Conservation (phyloP, 2,329 filamentous ascomycete species). For the Phialophora expanda region DNA sequence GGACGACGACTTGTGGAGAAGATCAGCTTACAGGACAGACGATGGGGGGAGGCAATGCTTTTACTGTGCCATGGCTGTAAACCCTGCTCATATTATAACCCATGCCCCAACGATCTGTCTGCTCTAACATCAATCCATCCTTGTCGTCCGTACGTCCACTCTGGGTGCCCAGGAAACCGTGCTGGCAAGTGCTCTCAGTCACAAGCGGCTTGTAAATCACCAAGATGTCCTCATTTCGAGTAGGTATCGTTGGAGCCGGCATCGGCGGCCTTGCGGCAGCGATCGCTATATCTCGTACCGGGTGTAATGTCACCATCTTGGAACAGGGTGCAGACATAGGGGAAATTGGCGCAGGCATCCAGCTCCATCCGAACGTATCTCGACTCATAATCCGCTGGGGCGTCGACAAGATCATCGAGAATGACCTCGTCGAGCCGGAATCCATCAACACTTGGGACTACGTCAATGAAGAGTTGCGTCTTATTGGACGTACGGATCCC, state of each 20-base stretch:
- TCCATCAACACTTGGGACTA: conserved; percentile 18
- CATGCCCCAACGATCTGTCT: background rate
- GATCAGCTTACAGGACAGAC: background rate
- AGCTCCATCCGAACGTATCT: conserved; percentile 16
- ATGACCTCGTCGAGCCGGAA: conserved; percentile 14
- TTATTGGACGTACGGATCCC: conserved; percentile 23
- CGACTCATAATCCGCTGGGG: conserved; percentile 16
- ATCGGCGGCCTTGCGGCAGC: conserved; percentile 52
- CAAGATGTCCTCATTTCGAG: conserved; percentile 21
- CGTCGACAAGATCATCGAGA: conserved; percentile 15
- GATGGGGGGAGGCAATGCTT: background rate
- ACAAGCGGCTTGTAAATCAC: background rate
- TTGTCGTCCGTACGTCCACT: no score
- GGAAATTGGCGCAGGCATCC: conserved; percentile 16
- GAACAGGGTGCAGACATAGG: conserved; percentile 14
- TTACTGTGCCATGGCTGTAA: background rate
- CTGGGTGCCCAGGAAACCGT: background rate
- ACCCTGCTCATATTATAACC: background rate
- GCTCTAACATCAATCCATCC: background rate
- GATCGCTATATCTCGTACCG: conserved; percentile 18
- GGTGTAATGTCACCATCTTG: conserved; percentile 17
- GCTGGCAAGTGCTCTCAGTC: background rate
- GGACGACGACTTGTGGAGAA: background rate
- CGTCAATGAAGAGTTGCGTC: conserved; percentile 8
- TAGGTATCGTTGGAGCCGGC: conserved; percentile 47